Evolutionary conservation across 331 rosid genomes (phyloP), one percentile per base, ranked within the genome.

Genomic region (Cydonia oblonga): DNA sequence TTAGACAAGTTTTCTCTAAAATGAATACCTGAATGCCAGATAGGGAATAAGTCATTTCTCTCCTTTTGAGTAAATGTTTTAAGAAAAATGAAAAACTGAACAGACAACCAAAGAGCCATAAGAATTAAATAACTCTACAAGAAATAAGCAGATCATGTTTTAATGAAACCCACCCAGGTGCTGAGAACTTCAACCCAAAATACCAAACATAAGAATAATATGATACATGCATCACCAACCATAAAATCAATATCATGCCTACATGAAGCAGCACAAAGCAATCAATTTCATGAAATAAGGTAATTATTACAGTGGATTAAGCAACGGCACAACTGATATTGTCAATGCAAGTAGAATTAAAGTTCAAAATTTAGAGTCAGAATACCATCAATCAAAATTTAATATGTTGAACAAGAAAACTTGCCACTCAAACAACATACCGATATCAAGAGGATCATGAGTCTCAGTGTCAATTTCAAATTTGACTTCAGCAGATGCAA

Each of bases 401-500:
- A 42, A 40, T 44, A 9, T 9, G 9, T 13, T 51, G n/a, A 6
- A 46, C 44, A 28, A 35, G n/a, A 14, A 35, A 25, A 57, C 7
- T 35, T 68, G 60, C 42, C 52, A 56, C 71, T 75, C 68, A 46
- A 67, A 77, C 23, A 65, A 42, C 79, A 61, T 88, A 95, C 99
- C 99, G 5, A 95, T 87, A 82, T 95, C 99, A 85, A 95, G 99
- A 71, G 99, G 99, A 77, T 95, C 96, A 76, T 95, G 99, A 53
- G 97, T 95, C 87, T 95, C 99, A 0, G 99, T 95, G 84, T 95
- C 99, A 83, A 95, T 91, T 80, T 95, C 96, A 83, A 95, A 95
- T 78, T 89, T 91, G 78, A 95, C 97, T 89, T 95, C 99, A 70
- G 99, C 99, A 73, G 99, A 95, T 63, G 99, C 97, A 84, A 95